Evolutionary conservation across 2,329 filamentous ascomycete genomes (phyloP), one percentile per base, ranked within the genome.

Genomic region (Westerdykella ornata): DNA sequence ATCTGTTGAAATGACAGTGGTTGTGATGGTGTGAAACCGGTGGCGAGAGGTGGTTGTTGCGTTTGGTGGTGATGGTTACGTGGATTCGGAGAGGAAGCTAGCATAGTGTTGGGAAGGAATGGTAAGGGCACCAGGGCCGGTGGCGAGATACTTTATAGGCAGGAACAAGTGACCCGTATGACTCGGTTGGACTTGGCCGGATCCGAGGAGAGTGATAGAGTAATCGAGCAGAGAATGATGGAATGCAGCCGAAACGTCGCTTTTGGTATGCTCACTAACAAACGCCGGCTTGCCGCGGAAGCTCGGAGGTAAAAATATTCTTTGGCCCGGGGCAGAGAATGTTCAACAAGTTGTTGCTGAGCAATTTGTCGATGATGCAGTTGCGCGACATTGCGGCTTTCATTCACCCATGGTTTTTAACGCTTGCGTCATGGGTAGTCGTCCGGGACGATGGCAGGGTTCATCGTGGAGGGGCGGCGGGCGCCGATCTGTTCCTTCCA

Each of bases 111-210:
- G 48, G 49, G 45, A 54, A 47, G 46, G 47, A 52, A 31, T n/a
- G n/a, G 44, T 52, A 60, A n/a, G 53, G 49, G 53, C 54, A 48
- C 54, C 49, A 53, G 45, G 43, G 53, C 56, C 57, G 60, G 62
- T 66, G 62, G 62, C 62, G 48, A 66, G 56, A 53, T 51, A 39
- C 49, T 62, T 63, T 65, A 64, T 65, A 65, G 49, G 57, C 8
- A 31, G 22, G 38, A 57, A 49, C 47, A 49, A 54, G 48, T 47
- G 47, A 54, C 46, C 46, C 46, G 50, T 53, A 55, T 52, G 53
- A 56, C 54, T 59, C 59, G 59, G 44, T 52, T 46, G 52, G 45
- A 26, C 22, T 28, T 51, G 51, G 47, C 52, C 53, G 53, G 53
- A 49, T 49, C 43, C 44, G 48, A 48, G 42, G 31, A 46, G n/a